Conservation (phyloP, 2,329 filamentous ascomycete genomes). For the Talaromyces atroroseus region DNA sequence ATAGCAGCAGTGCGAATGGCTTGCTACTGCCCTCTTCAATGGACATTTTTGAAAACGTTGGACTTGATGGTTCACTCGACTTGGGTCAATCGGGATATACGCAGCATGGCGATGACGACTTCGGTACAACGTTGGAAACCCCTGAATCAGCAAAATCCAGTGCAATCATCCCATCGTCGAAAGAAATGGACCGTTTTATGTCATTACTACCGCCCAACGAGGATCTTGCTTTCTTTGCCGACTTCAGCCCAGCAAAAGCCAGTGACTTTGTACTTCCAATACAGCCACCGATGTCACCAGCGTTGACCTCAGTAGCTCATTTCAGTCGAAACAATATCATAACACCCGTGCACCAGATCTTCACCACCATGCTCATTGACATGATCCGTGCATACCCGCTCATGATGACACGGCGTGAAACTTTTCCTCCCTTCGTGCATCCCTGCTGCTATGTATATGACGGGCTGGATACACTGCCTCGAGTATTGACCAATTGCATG, state of each 20-base stretch:
- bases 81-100: neutral
- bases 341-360: constrained; percentile 1
- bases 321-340: constrained; percentile 1
- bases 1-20: neutral
- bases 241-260: neutral
- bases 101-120: neutral
- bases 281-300: neutral
- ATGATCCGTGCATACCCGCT: constrained; percentile 12
- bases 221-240: neutral
- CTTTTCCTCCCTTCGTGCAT: constrained; percentile 12
- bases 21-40: neutral
- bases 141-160: neutral
- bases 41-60: neutral
- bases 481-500: constrained; percentile 11
- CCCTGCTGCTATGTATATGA: constrained; percentile 1
- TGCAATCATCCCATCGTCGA: neutral
- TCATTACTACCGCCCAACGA: neutral
- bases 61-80: neutral
- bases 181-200: neutral
- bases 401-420: constrained; percentile 14
- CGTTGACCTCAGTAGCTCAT: neutral
- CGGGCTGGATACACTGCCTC: neutral
- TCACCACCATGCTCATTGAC: constrained; percentile 11
- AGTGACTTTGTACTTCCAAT: neutral
- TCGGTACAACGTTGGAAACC: neutral